Evolutionary conservation across 208 protist species (phyloP), one percentile per base, ranked within the genome.

Genomic region (Trypanosomatidae sp.): DNA sequence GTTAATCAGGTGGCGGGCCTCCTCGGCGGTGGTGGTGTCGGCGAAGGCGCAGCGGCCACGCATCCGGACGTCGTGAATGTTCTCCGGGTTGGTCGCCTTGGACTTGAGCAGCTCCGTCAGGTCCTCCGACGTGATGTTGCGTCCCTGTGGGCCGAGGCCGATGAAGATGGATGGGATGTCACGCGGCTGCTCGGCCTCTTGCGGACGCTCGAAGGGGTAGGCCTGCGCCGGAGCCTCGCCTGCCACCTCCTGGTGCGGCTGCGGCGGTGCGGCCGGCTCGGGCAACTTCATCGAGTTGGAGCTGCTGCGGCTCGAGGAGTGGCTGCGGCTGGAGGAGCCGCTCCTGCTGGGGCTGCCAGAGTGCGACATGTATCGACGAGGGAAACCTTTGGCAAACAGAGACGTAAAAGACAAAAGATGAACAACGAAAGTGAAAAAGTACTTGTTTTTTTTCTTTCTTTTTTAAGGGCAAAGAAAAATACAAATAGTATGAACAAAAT

Each of bases 1-100:
- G 1, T 55, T 36, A 4, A 94, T 81, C n/a, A 94, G 83, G 36
- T 83, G 60, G 17, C 77, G 43, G 4, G 90, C 90, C 56, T 86
- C 80, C 62, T 74, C 85, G 30, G 69, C 49, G 1, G 76, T 83
- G 3, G 72, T 67, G 8, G 91, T 85, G 65, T 94, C 90, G 6
- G 80, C 90, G 69, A 94, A 94, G 62, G 87, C 90, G 69, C 87
- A 90, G 77, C 87, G 87, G 71, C 87, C 85, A 55, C 90, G 87
- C 76, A 92, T 64, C 47, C 87, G 85, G 3, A 94, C 73, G 59
- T 87, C 79, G 39, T 36, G 44, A 17, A 86, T 62, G 50, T 76
- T 67, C 1, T 53, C 60, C 1, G 80, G 59, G 62, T 70, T 56
- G 4, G 41, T 22, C 17, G 78, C 80, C 59, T 86, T 81, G n/a